Base-by-base conservation (phyloP, 768 basidiomycete species). In the Suillus subaureus region DNA sequence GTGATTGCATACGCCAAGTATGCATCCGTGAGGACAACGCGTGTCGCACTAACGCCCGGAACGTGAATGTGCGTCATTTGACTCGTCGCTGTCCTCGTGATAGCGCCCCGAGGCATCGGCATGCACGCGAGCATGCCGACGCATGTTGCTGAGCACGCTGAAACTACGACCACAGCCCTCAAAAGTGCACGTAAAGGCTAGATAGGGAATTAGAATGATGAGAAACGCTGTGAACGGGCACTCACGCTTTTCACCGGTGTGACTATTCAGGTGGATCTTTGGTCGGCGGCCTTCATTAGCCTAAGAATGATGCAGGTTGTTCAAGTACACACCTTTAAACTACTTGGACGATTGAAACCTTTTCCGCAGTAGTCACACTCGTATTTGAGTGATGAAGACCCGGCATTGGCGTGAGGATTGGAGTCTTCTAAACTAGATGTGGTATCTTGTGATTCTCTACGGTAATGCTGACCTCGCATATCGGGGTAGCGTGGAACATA, bases 81-180 rank as follows among this genome's bases (percentile, higher is more conserved):
- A 81, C 56, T 86, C 86, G 61, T 84, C 84, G 65, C 79, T 81
- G 23, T 73, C 70, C 61, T 83, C 84, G 63, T 77, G 76, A 57
- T 79, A 78, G 64, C 74, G 75, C 61, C 61, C 70, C 3, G 64
- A 62, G 52, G 66, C 66, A 45, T 78, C 81, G 33, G 77, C 80
- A 72, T 93, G 92, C 15, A 90, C 88, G 63, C 92, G 88, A 66
- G 91, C 87, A 75, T 94, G 92, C 64, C 92, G 83, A 67, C 92
- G 89, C 92, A 94, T 94, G 80, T 94, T 94, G 77, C 91, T 93
- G 73, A 93, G 86, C 60, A 93, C 92, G 72, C 91, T 92, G 77
- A 94, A 94, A 73, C 89, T 87, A 52, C 92, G 89, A 8, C 89
- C 89, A 78, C 92, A 94, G 65, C 85, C 85, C 68, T 89, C 85